Evolutionary conservation across 371 early-diverging fungal species (phyloP).

Genomic region (Rhizomucor miehei): DNA sequence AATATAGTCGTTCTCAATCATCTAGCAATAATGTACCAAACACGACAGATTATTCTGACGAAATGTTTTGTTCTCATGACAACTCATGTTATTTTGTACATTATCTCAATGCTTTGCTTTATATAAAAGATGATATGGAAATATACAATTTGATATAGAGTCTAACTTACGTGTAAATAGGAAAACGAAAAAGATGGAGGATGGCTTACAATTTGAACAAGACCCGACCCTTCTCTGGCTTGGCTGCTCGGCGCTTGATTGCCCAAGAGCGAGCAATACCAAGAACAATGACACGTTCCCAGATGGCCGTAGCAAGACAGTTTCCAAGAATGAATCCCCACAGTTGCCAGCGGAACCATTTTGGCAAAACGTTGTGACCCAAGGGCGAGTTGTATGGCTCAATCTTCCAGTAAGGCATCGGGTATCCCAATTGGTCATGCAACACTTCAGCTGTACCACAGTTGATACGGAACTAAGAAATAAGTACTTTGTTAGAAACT

Average conservation of each 20-base stretch:
- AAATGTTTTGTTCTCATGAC: too few species aligned
- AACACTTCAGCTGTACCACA: constrained; percentile 60
- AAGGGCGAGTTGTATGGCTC: constrained; percentile 53
- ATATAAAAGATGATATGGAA: neutral
- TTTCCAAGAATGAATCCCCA: constrained; percentile 51
- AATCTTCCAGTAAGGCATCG: constrained; percentile 49
- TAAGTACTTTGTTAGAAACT: too few species aligned
- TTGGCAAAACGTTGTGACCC: constrained; percentile 72
- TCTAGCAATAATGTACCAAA: too few species aligned
- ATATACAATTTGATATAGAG: too few species aligned
- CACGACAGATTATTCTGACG: too few species aligned
- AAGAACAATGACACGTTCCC: constrained; percentile 56
- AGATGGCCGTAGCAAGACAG: constrained; percentile 38
- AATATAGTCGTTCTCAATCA: too few species aligned
- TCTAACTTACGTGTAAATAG: too few species aligned
- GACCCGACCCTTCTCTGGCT: constrained; percentile 23
- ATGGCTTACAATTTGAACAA: constrained; percentile 23
- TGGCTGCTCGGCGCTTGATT: constrained; percentile 15
- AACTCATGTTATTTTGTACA: too few species aligned
- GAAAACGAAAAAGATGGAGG: too few species aligned
- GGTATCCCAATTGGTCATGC: constrained; percentile 48
- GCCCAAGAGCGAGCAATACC: constrained; percentile 45
- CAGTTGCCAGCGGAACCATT: constrained; percentile 59
- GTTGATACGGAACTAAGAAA: constrained; percentile 75
- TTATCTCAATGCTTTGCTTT: neutral